phyloP scores from a whole-genome alignment of 768 basidiomycete genomes.

The Hericium rajendrae region DNA sequence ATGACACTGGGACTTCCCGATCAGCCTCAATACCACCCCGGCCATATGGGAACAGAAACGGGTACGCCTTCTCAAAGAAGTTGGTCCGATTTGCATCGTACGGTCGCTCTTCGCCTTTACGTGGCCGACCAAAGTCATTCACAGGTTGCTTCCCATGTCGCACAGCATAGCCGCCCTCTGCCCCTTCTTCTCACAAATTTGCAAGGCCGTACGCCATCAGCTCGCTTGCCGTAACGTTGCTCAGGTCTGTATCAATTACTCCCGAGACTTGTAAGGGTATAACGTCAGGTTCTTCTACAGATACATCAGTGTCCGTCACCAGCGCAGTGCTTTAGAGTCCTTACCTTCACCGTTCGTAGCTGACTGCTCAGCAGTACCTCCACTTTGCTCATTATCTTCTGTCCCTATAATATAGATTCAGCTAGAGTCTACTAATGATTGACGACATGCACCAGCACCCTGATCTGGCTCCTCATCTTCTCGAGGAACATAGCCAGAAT shows the following conservation, averaged over 20 bases:
- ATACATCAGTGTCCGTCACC: too few relatives aligned
- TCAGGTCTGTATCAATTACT: conserved; percentile 20
- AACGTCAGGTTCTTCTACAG: conserved; percentile 16
- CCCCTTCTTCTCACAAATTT: conserved; percentile 13
- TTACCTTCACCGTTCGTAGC: too few relatives aligned
- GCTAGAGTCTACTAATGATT: too few relatives aligned
- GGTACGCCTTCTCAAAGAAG: conserved; percentile 13
- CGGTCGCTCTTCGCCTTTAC: not conserved
- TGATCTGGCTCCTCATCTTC: too few relatives aligned
- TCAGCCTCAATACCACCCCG: conserved; percentile 15
- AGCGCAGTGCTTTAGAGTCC: too few relatives aligned
- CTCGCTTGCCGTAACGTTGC: conserved; percentile 14
- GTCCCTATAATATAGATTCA: too few relatives aligned
- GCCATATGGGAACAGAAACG: conserved; percentile 17
- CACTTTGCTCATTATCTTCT: too few relatives aligned
- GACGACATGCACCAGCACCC: too few relatives aligned
- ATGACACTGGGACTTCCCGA: conserved; percentile 1
- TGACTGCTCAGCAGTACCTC: too few relatives aligned
- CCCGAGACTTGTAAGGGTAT: conserved; percentile 21
- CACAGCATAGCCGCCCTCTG: conserved; percentile 19
- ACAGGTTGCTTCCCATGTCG: conserved; percentile 13
- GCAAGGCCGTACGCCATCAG: conserved; percentile 21
- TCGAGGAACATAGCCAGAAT: too few relatives aligned
- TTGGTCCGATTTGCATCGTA: not conserved
- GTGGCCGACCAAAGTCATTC: conserved; percentile 7